Base-by-base conservation (phyloP, 441 rosid genomes). In the Theobroma grandiflorum region DNA sequence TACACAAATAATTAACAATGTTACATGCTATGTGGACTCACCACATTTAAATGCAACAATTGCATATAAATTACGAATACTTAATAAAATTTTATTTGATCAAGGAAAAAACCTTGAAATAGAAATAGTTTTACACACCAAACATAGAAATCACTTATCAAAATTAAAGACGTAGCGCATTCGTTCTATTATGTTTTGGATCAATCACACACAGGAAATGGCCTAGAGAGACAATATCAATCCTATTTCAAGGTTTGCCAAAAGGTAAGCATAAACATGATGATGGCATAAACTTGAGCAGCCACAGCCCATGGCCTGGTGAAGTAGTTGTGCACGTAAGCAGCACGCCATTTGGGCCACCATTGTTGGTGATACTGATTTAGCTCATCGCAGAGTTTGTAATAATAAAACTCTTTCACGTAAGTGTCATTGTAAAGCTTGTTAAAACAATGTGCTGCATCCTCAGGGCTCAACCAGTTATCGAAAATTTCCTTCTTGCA, bases 391-490 rank as follows among this genome's bases (percentile, higher is more conserved):
- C 81, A 71, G 4, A 84, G 59, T 0, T 75, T 42, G n/a, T 18
- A 40, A 31, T 84, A 84, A 33, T 76, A 79, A 33, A 75, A 78
- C 6, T 18, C 52, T 18, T 80, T 69, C 18, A 80, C 47, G 20
- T 35, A 58, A 15, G 86, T 55, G 22, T 86, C 87, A 5, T 55
- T 55, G 47, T 84, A 86, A 4, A 86, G 79, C 78, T 79, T 74
- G 72, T 84, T 80, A 38, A 87, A 85, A 52, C 82, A 80, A n/a
- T 53, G 22, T 1, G 75, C 78, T 43, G 84, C 86, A 2, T 83
- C 80, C 12, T 76, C 84, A 0, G 83, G 88, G 59, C 62, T 72
- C 76, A 81, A 16, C 85, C 83, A 82, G 4, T 75, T 81, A 40
- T 69, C 57, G 0, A 85, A 18, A 4, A 85, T 79, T 0, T 52